Percentiles rank a stretch among this genome's conserved stretches.
phyloP scores from a whole-genome alignment of 139 green algal genomes.

The Chlorella sorokiniana region DNA sequence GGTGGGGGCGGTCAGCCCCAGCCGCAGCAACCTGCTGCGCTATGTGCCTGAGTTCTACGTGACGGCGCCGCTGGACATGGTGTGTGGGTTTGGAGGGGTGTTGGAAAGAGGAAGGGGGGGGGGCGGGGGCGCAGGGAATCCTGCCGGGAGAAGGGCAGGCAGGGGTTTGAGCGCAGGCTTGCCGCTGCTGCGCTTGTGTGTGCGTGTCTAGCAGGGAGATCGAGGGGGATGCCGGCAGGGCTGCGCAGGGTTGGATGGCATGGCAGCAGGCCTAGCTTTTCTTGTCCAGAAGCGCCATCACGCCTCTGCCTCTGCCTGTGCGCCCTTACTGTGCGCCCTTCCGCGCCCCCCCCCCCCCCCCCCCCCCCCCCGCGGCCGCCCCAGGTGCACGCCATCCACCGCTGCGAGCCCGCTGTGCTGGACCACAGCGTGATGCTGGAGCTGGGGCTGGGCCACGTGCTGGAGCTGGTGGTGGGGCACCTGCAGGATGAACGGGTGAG shows the following conservation, averaged over 20 bases:
- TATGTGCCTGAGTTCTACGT: slow-evolving; percentile 77
- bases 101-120: slow-evolving; percentile 3
- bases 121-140: not conserved
- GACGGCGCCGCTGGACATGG: slow-evolving; percentile 72
- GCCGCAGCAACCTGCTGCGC: slow-evolving; percentile 45
- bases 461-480: slow-evolving; percentile 11
- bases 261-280: no score
- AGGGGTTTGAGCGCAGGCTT: no score
- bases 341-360: not conserved
- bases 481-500: slow-evolving; percentile 20
- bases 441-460: slow-evolving; percentile 11
- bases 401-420: slow-evolving; percentile 17
- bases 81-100: slow-evolving; percentile 3
- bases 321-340: not conserved
- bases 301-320: no score
- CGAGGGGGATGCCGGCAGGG: no score
- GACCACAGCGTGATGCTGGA: slow-evolving; percentile 13
- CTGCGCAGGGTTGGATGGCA: no score
- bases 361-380: not conserved
- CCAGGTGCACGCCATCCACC: slow-evolving; percentile 30
- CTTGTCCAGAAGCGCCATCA: not conserved
- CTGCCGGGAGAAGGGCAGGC: no score
- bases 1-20: slow-evolving; percentile 29
- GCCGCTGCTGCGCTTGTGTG: no score
- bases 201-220: no score